A percentile compares a stretch with the other conserved stretches of the same genome.
Evolutionary conservation across 2,329 filamentous ascomycete species (phyloP).

Genomic region (Westerdykella sp.): DNA sequence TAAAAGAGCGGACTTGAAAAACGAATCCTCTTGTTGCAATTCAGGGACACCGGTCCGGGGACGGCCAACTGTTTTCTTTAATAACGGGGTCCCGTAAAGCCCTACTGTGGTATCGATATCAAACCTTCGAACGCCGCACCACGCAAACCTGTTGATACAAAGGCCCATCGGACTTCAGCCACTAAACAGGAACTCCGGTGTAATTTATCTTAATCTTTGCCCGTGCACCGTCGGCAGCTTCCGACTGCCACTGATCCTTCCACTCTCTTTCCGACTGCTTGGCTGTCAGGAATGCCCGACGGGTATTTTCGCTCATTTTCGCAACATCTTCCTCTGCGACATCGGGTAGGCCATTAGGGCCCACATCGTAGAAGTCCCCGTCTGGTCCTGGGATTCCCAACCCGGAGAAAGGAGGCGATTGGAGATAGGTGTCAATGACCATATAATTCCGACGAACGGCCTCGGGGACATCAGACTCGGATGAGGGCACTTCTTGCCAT

Average conservation of each 20-base stretch:
- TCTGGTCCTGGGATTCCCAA: constrained; percentile 56
- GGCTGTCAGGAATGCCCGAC: constrained; percentile 64
- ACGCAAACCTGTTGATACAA: constrained; percentile 8
- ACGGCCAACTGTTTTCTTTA: no score
- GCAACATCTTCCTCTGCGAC: constrained; percentile 60
- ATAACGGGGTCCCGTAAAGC: no score
- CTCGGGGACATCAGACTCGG: constrained; percentile 43
- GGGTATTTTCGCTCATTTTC: constrained; percentile 63
- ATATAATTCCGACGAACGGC: constrained; percentile 57
- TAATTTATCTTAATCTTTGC: constrained; percentile 44
- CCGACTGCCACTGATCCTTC: constrained; percentile 68
- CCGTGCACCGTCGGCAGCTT: constrained; percentile 51
- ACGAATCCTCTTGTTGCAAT: no score
- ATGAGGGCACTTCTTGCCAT: constrained; percentile 64
- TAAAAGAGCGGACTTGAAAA: no score
- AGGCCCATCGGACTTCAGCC: constrained; percentile 3
- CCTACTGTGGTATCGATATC: no score
- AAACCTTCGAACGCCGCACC: background rate
- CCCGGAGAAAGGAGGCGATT: constrained; percentile 52
- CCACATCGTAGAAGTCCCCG: constrained; percentile 45
- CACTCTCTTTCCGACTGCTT: constrained; percentile 61
- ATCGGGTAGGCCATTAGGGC: constrained; percentile 53
- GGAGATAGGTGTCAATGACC: constrained; percentile 56
- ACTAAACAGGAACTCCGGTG: constrained; percentile 45
- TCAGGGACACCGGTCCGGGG: no score